phyloP scores from a whole-genome alignment of 83 land plant genomes.

The Picea mariana region DNA sequence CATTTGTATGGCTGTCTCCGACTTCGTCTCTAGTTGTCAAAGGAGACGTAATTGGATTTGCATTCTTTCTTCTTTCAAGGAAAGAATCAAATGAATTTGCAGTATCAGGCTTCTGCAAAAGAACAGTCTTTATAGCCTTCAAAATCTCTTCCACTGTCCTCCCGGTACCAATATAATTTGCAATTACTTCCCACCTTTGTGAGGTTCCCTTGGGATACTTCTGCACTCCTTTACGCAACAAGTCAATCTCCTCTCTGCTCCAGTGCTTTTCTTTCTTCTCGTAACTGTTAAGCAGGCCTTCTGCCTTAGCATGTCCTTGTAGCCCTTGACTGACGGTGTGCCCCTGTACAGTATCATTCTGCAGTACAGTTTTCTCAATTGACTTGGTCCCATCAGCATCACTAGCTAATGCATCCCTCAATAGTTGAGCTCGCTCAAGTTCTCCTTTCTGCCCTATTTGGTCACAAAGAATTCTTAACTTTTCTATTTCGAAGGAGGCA shows the following conservation, averaged over 20 bases:
- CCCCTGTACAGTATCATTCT: constrained; percentile 35
- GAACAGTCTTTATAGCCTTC: constrained; percentile 91
- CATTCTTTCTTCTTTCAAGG: constrained; percentile 85
- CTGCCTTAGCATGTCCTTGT: constrained; percentile 21
- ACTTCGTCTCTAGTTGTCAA: constrained; percentile 75
- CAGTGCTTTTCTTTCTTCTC: constrained; percentile 91
- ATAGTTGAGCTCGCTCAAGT: constrained; percentile 40
- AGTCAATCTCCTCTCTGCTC: constrained; percentile 88
- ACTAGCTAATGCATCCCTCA: constrained; percentile 41
- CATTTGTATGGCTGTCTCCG: constrained; percentile 16
- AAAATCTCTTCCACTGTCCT: constrained; percentile 95
- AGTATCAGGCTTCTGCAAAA: constrained; percentile 93
- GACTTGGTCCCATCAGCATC: constrained; percentile 15
- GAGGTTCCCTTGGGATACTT: constrained; percentile 98
- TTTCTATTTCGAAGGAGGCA: constrained; percentile 47
- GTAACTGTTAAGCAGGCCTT: constrained; percentile 24
- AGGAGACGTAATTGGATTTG: constrained; percentile 69
- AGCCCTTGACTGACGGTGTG: constrained; percentile 3
- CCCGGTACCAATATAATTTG: constrained; percentile 87
- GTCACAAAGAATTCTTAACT: constrained; percentile 67
- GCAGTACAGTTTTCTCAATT: constrained; percentile 26
- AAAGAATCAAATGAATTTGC: constrained; percentile 93
- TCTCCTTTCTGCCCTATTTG: constrained; percentile 49
- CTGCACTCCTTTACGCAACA: constrained; percentile 80
- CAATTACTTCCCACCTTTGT: constrained; percentile 95